Conservation (phyloP, 805 yeast genomes). For the Jamesozyma hellenica region DNA sequence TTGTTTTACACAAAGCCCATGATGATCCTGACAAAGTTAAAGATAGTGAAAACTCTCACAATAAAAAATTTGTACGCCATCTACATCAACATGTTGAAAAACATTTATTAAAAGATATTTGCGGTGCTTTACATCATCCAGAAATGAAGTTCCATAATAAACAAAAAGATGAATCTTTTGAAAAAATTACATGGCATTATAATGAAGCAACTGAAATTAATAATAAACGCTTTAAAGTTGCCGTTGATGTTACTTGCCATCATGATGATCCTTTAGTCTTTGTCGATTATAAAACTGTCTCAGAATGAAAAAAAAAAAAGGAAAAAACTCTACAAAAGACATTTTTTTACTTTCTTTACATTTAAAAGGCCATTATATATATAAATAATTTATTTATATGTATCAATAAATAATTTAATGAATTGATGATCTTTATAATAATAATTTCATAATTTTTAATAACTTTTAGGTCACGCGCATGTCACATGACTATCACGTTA, state of each 20-base stretch:
- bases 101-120: constrained; percentile 60
- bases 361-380: too few relatives aligned
- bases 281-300: constrained; percentile 53
- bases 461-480: too few relatives aligned
- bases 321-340: too few relatives aligned
- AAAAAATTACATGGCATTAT: constrained; percentile 53
- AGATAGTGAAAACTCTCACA: constrained; percentile 62
- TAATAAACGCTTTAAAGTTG: constrained; percentile 54
- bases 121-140: constrained; percentile 44
- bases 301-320: constrained; percentile 20
- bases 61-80: constrained; percentile 62
- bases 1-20: constrained; percentile 55
- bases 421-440: too few relatives aligned
- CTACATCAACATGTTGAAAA: constrained; percentile 68
- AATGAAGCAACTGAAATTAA: constrained; percentile 50
- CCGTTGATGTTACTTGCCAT: constrained; percentile 54
- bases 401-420: too few relatives aligned
- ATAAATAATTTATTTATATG: too few relatives aligned
- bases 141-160: constrained; percentile 43
- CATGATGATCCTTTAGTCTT: constrained; percentile 57
- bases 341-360: too few relatives aligned
- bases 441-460: too few relatives aligned
- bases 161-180: constrained; percentile 38
- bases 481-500: too few relatives aligned
- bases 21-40: constrained; percentile 64